Evolutionary conservation across 1,284 basidiomycete species (phyloP).

Genomic region (Pseudozyma sp.): DNA sequence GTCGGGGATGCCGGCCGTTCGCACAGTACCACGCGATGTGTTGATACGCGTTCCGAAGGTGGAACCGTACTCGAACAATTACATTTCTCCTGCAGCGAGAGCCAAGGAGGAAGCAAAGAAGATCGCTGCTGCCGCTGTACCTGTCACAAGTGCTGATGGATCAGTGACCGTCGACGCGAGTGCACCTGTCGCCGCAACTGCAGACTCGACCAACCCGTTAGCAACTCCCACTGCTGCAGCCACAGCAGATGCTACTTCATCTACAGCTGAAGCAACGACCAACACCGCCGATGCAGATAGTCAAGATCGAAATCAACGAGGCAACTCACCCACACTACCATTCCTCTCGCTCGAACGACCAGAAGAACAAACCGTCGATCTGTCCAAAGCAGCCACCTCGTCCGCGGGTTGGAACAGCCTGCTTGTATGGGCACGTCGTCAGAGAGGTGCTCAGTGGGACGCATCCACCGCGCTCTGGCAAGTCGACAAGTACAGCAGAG

Average conservation of each 20-base stretch:
- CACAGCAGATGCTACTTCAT: neutral
- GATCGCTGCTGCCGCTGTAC: slow-evolving; percentile 9
- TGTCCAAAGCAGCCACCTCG: slow-evolving; percentile 51
- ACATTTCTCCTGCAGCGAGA: slow-evolving; percentile 35
- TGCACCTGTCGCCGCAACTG: slow-evolving; percentile 1
- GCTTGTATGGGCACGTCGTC: slow-evolving; percentile 56
- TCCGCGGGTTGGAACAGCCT: slow-evolving; percentile 62
- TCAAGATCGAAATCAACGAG: slow-evolving; percentile 20
- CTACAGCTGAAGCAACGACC: neutral
- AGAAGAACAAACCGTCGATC: slow-evolving; percentile 30
- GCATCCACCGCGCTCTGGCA: slow-evolving; percentile 50
- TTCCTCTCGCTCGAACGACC: slow-evolving; percentile 27
- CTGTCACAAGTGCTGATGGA: neutral
- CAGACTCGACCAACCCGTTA: neutral
- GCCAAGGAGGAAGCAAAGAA: slow-evolving; percentile 36
- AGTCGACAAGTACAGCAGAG: slow-evolving; percentile 43
- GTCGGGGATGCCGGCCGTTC: slow-evolving; percentile 36
- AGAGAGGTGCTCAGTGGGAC: slow-evolving; percentile 63
- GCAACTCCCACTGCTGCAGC: neutral
- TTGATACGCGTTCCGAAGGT: slow-evolving; percentile 52
- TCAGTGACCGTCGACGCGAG: neutral
- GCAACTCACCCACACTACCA: slow-evolving; percentile 38
- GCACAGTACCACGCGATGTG: slow-evolving; percentile 44
- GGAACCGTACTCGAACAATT: slow-evolving; percentile 48
- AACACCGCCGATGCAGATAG: neutral